Evolutionary conservation across 2,329 filamentous ascomycete genomes (phyloP).

Genomic region (Chlorencoelia australis): DNA sequence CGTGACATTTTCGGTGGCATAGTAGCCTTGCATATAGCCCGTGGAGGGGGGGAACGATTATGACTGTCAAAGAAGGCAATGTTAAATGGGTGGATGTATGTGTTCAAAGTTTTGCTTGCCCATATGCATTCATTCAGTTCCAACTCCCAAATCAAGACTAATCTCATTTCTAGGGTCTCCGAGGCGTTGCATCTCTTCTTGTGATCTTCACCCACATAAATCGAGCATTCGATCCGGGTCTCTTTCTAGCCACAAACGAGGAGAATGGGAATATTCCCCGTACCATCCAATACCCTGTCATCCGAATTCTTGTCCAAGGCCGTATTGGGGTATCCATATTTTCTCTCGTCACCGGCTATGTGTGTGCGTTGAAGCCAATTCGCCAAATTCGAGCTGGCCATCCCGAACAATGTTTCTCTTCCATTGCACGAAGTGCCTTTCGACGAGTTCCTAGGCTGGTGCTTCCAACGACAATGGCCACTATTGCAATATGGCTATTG

Average conservation of each 20-base stretch:
- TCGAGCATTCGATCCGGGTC: constrained; percentile 39
- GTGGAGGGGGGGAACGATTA: no score
- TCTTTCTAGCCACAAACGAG: constrained; percentile 38
- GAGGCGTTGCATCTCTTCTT: constrained; percentile 43
- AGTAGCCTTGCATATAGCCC: no score
- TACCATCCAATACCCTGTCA: constrained; percentile 46
- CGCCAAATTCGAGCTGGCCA: constrained; percentile 43
- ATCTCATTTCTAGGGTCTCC: constrained; percentile 37
- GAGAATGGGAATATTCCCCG: constrained; percentile 36
- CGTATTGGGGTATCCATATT: constrained; percentile 58
- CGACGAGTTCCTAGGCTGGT: constrained; percentile 47
- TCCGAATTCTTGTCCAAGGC: constrained; percentile 49
- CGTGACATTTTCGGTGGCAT: no score
- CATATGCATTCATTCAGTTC: not conserved
- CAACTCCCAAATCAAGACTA: constrained; percentile 1
- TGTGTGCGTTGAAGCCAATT: constrained; percentile 52
- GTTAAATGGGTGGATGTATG: constrained; percentile 53
- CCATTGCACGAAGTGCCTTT: constrained; percentile 47
- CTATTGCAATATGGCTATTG: constrained; percentile 43
- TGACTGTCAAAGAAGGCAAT: constrained; percentile 30
- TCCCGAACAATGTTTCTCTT: constrained; percentile 40
- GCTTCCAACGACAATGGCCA: constrained; percentile 45
- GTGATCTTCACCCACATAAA: constrained; percentile 46
- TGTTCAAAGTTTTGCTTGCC: constrained; percentile 13
- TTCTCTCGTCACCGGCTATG: constrained; percentile 54